Evolutionary conservation across 208 protist genomes (phyloP), one percentile per base, ranked within the genome.

Genomic region (Leishmania gerbilli): DNA sequence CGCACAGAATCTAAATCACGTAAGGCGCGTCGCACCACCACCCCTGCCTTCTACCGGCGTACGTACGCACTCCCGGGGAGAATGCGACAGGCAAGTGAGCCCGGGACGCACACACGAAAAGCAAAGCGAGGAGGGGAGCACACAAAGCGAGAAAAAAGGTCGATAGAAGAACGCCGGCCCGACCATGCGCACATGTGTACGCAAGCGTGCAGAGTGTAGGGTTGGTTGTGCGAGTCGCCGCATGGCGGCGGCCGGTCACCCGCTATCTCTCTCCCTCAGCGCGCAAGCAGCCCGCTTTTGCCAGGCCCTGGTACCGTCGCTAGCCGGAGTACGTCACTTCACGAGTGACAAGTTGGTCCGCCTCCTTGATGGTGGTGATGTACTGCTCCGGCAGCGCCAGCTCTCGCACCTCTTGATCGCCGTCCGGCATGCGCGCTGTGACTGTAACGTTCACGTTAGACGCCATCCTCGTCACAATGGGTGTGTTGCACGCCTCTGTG

Each of bases 371-470:
- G 24, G 65, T 84, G 45, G n/a, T 79, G 21, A 80, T 79, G 76
- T 72, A 86, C 80, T 90, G 87, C 74, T 81, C 80, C 21, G 87
- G 84, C 69, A 90, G 72, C 5, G 87, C 74, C 49, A 90, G 47
- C 76, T 84, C 87, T 7, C 76, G 74, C 69, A 74, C 51, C 71
- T 84, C 83, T 49, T 69, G 68, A 5, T 88, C 87, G 27, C 84
- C 87, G 19, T 86, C 76, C 49, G 77, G 55, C 74, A 82, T 77
- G 53, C 79, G 34, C 58, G 84, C 74, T 55, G 77, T 76, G 24
- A 83, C 58, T 27, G 85, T 84, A 34, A 84, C 79, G 53, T 88
- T 90, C 37, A 88, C 71, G 67, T 84, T 82, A 8, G 84, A 84
- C 21, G 71, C 72, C 74, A 79, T 69, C 62, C 60, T 78, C 71